These are phyloP conservation scores for Magnusiomyces sp. DNA, from an alignment of 1,139 yeast genomes.

Conservation along the genomic window DNA sequence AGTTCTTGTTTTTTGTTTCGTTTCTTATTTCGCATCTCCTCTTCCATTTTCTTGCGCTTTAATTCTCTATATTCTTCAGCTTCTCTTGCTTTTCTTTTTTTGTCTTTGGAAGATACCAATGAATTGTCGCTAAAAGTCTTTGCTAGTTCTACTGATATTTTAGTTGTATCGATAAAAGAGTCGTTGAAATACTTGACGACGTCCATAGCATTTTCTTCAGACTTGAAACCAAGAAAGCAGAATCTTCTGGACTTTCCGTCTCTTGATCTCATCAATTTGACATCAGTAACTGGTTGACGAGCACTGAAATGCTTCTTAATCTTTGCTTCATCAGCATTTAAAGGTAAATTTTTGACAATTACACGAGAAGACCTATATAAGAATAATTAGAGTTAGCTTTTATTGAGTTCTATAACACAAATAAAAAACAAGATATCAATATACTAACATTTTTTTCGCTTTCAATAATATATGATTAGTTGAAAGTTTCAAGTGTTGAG, in stretches of 20 bases:
- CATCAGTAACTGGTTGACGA: conserved; percentile 58
- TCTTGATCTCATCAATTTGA: conserved; percentile 67
- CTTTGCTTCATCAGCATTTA: conserved; percentile 68
- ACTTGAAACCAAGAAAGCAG: conserved; percentile 83
- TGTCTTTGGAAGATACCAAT: conserved; percentile 65
- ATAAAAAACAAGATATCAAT: background rate
- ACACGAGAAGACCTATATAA: conserved; percentile 56
- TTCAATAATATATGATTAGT: background rate
- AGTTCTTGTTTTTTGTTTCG: conserved; percentile 41
- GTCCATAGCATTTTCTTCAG: conserved; percentile 60
- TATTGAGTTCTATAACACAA: no score
- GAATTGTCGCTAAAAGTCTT: conserved; percentile 78
- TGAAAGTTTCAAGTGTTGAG: no score
- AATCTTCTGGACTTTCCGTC: conserved; percentile 87
- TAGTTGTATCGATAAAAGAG: conserved; percentile 76
- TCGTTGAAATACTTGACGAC: conserved; percentile 73
- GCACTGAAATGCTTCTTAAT: conserved; percentile 53
- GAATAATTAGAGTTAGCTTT: no score
- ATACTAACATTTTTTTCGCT: background rate
- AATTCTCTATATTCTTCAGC: conserved; percentile 11
- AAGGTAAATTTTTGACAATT: conserved; percentile 90
- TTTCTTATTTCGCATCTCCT: conserved; percentile 38
- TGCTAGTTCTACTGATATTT: conserved; percentile 71
- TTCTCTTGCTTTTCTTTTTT: conserved; percentile 41
- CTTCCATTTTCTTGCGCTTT: conserved; percentile 14